Evolutionary conservation across 164 flowering plant genomes (phyloP), one percentile per base, ranked within the genome.

Genomic region (Magnolia kwangsiensis): DNA sequence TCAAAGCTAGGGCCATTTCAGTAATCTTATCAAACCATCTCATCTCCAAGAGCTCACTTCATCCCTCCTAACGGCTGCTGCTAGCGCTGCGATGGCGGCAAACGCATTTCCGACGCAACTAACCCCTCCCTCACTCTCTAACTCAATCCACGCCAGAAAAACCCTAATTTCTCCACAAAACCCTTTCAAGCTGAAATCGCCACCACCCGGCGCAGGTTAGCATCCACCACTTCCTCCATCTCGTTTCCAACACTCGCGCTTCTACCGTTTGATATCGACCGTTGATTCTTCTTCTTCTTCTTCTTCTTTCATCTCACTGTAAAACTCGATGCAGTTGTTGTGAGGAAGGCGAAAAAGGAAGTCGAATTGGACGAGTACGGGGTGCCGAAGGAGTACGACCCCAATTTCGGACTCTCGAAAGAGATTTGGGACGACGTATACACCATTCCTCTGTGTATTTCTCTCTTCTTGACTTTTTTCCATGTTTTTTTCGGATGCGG

Each of bases 391-490:
- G 71, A 75, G 71, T 75, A 75, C 37, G 77, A 75, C 63, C 77
- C 77, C 14, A 19, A 50, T 1, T 75, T 50, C 50, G 77, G 77
- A 27, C 77, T 75, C 23, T 49, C 71, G 45, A 51, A 67, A 67
- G 77, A 75, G 77, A 69, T 75, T 13, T 75, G 77, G 77, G 77
- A 75, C 50, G 77, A 75, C 63, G 77, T 75, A 21, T 13, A 29
- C 21, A 14, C 29, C 14, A 24, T 66, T 21, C 61, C 61, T 55
- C 45, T 37, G 45, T 37, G 45, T 55, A 16, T 16, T 55, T 55
- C 61, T 55, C 61, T 55, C 18, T 55, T 3, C 13, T 55, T 55
- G 61, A 55, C 45, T 37, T 37, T 37, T 37, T 37, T 37, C 45
- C 45, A 37, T 37, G 45, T 37, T 3, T 37, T 37, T 37, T 37